Evolutionary conservation across 2,329 filamentous ascomycete genomes (phyloP).

Genomic region (Madurella mycetomatis): DNA sequence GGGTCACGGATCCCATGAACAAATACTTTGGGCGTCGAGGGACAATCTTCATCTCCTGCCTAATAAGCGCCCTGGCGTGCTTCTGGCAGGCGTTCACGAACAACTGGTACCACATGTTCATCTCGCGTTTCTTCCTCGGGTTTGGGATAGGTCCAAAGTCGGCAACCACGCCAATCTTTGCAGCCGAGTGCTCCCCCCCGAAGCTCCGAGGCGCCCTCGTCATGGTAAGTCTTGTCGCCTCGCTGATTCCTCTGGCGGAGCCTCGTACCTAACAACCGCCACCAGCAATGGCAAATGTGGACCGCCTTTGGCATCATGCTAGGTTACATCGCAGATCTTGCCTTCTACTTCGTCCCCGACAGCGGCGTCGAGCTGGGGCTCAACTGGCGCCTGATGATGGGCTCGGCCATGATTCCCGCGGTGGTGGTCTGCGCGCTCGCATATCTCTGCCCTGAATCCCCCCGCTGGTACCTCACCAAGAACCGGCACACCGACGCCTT

Average conservation of each 20-base stretch:
- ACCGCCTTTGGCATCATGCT: conserved; percentile 48
- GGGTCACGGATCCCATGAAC: conserved; percentile 70
- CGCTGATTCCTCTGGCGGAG: neutral
- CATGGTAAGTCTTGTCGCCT: conserved; percentile 42
- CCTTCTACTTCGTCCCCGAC: conserved; percentile 55
- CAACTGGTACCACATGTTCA: conserved; percentile 63
- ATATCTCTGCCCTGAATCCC: conserved; percentile 42
- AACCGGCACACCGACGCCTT: conserved; percentile 44
- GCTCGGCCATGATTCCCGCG: conserved; percentile 60
- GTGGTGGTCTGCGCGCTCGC: conserved; percentile 53
- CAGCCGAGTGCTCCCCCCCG: conserved; percentile 63
- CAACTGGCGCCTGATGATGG: conserved; percentile 67
- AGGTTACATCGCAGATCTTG: conserved; percentile 57
- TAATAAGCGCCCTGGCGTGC: conserved; percentile 53
- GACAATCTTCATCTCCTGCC: conserved; percentile 62
- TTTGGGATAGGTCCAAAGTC: conserved; percentile 68
- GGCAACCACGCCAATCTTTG: conserved; percentile 65
- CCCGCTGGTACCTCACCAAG: conserved; percentile 49
- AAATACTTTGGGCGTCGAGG: conserved; percentile 64
- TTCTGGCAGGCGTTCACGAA: conserved; percentile 47
- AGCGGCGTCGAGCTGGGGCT: conserved; percentile 48
- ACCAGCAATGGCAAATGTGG: conserved; percentile 40
- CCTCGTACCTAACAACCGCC: neutral
- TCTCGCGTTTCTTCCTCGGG: conserved; percentile 64
- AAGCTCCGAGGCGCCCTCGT: conserved; percentile 63